Percentiles rank a stretch among this genome's conserved stretches.
These are phyloP conservation scores for Cladosporium halotolerans DNA, from an alignment of 2,329 filamentous ascomycete genomes.

Conservation along the genomic window DNA sequence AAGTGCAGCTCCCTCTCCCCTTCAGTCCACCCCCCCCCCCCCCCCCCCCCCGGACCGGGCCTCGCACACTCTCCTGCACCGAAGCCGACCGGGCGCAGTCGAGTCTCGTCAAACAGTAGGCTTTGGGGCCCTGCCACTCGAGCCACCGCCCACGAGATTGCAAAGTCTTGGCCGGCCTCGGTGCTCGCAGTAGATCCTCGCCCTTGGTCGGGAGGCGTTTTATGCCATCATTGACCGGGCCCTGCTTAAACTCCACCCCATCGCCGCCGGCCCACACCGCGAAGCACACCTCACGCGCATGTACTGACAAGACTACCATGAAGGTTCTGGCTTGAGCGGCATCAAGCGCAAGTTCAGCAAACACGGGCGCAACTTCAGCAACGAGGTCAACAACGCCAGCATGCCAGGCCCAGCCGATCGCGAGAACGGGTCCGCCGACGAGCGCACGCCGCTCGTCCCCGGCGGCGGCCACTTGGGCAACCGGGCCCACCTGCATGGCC, in stretches of 20 bases:
- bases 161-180: constrained; percentile 3
- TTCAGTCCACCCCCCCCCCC: neutral
- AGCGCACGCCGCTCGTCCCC: constrained; percentile 25
- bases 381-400: constrained; percentile 10
- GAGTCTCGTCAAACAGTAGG: constrained; percentile 4
- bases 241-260: neutral
- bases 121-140: neutral
- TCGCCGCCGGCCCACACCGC: no score
- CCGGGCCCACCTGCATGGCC: constrained; percentile 10
- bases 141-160: no score
- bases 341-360: constrained; percentile 20
- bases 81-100: constrained; percentile 6
- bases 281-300: neutral
- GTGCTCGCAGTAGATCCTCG: no score
- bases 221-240: constrained; percentile 4
- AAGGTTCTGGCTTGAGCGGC: constrained; percentile 4
- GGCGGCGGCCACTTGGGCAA: constrained; percentile 16
- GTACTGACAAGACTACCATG: constrained; percentile 7
- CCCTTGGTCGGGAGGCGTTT: neutral
- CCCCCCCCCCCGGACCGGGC: neutral
- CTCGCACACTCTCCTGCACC: neutral
- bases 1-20: constrained; percentile 9
- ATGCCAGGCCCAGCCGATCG: neutral
- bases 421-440: constrained; percentile 15
- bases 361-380: constrained; percentile 21